phyloP scores from a whole-genome alignment of 2,329 filamentous ascomycete genomes.

The Bisporella sp. region DNA sequence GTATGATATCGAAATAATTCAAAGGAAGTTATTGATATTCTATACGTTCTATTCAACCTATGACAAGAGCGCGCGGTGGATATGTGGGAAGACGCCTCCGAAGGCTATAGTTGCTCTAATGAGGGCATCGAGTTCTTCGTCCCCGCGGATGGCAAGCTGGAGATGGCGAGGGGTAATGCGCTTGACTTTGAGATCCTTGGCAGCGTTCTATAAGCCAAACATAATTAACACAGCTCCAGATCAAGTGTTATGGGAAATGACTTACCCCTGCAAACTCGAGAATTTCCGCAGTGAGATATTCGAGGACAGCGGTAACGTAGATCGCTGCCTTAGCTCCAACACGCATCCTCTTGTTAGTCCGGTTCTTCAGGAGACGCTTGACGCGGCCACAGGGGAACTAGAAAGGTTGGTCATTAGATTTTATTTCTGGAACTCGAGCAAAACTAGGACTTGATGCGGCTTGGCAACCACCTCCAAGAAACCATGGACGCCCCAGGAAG shows the following conservation, averaged over 20 bases:
- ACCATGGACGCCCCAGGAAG: too few relatives aligned
- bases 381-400: slow-evolving; percentile 99
- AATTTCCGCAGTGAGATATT: slow-evolving; percentile 97
- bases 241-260: slow-evolving; percentile 22
- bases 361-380: slow-evolving; percentile 99
- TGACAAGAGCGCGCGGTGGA: slow-evolving; percentile 92
- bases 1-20: too few relatives aligned
- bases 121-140: slow-evolving; percentile 95
- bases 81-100: slow-evolving; percentile 95
- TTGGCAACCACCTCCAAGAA: too few relatives aligned
- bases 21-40: too few relatives aligned
- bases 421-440: too few relatives aligned
- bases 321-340: slow-evolving; percentile 98
- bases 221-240: slow-evolving; percentile 11
- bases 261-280: slow-evolving; percentile 88
- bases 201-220: slow-evolving; percentile 61
- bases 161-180: slow-evolving; percentile 97
- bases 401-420: slow-evolving; percentile 3
- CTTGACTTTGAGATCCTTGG: slow-evolving; percentile 99
- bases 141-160: slow-evolving; percentile 94
- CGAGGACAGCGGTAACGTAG: slow-evolving; percentile 95
- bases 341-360: slow-evolving; percentile 99
- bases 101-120: slow-evolving; percentile 98
- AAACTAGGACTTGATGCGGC: too few relatives aligned
- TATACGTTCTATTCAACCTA: slow-evolving; percentile 99